Conservation (phyloP, 768 basidiomycete genomes). For the Amanita pallidorosea region DNA sequence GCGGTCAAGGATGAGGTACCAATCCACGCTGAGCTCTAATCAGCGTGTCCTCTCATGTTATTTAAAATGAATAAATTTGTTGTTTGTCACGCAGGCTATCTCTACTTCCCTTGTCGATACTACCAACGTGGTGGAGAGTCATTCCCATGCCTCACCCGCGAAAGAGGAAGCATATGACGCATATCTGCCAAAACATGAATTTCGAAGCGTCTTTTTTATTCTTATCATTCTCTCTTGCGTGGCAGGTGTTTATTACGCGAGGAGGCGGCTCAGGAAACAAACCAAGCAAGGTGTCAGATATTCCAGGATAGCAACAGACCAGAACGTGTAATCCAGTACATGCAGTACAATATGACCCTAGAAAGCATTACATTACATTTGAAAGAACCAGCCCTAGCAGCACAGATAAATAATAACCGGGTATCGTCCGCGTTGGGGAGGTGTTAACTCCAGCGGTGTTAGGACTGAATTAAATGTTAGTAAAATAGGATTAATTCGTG, state of each 20-base stretch:
- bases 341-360: background rate
- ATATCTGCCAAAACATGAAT: slow-evolving; percentile 14
- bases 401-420: background rate
- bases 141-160: slow-evolving; percentile 8
- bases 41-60: slow-evolving; percentile 24
- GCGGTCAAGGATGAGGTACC: slow-evolving; percentile 74
- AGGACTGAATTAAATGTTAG: background rate
- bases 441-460: slow-evolving; percentile 1
- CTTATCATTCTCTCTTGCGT: slow-evolving; percentile 37
- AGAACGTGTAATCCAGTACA: background rate
- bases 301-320: background rate
- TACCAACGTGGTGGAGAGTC: background rate
- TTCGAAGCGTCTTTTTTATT: slow-evolving; percentile 32
- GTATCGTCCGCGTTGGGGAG: background rate
- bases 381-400: background rate
- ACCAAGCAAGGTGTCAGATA: background rate
- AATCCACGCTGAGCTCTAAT: slow-evolving; percentile 86
- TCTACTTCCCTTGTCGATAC: slow-evolving; percentile 6
- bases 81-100: slow-evolving; percentile 37
- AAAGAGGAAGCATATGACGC: slow-evolving; percentile 1
- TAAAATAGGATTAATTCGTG: background rate
- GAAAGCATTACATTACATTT: background rate
- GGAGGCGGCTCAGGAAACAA: slow-evolving; percentile 23
- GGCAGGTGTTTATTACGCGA: slow-evolving; percentile 38
- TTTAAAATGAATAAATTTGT: slow-evolving; percentile 43